A percentile compares a stretch with the other conserved stretches of the same genome.
These are phyloP conservation scores for Aphanoascus verrucosus DNA, from an alignment of 2,329 filamentous ascomycete species.

Conservation along the genomic window DNA sequence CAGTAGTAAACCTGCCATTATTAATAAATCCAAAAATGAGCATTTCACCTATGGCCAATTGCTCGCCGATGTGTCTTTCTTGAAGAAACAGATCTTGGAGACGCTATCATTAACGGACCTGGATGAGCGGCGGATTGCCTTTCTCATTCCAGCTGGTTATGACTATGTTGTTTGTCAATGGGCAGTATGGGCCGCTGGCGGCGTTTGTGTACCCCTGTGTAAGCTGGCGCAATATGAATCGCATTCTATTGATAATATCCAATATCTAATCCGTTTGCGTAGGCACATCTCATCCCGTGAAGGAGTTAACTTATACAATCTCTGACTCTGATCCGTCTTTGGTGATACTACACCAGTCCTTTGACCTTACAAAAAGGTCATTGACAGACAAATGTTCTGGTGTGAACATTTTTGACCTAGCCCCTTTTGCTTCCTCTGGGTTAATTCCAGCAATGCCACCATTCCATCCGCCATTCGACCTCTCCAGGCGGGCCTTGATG, in stretches of 20 bases:
- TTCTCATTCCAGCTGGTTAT: slow-evolving; percentile 33
- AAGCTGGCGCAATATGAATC: slow-evolving; percentile 15
- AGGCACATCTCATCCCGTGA: slow-evolving; percentile 35
- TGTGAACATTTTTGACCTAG: slow-evolving; percentile 26
- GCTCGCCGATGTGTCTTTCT: slow-evolving; percentile 28
- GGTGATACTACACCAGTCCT: slow-evolving; percentile 33
- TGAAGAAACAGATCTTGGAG: slow-evolving; percentile 30
- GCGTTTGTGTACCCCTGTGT: slow-evolving; percentile 37
- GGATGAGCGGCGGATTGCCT: slow-evolving; percentile 32
- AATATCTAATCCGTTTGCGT: slow-evolving; percentile 6
- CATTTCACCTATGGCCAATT: slow-evolving; percentile 34
- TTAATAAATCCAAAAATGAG: slow-evolving; percentile 31
- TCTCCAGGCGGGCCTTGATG: slow-evolving; percentile 31
- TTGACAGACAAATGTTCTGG: slow-evolving; percentile 24
- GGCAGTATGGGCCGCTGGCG: slow-evolving; percentile 37
- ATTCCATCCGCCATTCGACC: slow-evolving; percentile 23
- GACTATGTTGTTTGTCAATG: slow-evolving; percentile 36
- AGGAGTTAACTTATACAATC: slow-evolving; percentile 35
- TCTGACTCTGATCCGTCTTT: slow-evolving; percentile 35
- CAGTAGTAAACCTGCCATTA: slow-evolving; percentile 28
- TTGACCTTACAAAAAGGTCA: slow-evolving; percentile 26
- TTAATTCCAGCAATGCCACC: slow-evolving; percentile 19
- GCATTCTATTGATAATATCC: neutral
- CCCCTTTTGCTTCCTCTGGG: slow-evolving; percentile 18
- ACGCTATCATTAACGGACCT: slow-evolving; percentile 25